These are phyloP conservation scores for Tilletia indica DNA, from an alignment of 1,284 basidiomycete genomes.

Conservation along the genomic window DNA sequence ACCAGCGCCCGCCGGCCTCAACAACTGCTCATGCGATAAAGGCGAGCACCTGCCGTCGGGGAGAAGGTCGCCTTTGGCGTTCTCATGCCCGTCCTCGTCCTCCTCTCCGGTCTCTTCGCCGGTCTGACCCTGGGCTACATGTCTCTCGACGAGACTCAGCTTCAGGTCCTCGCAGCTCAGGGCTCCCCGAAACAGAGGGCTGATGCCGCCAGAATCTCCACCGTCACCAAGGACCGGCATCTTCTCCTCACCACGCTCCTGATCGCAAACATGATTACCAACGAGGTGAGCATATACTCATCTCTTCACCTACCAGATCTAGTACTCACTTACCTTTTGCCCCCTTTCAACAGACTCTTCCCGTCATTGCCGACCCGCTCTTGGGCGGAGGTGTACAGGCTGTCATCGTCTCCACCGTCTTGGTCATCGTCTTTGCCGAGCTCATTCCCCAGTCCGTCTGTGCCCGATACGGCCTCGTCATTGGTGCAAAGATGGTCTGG, in stretches of 20 bases:
- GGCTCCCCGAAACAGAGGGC: constrained; percentile 76
- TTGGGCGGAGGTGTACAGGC: constrained; percentile 79
- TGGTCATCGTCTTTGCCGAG: constrained; percentile 71
- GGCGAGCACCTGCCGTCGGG: not conserved
- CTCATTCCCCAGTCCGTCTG: constrained; percentile 73
- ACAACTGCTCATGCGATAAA: constrained; percentile 10
- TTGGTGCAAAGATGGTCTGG: constrained; percentile 54
- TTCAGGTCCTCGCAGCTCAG: constrained; percentile 78
- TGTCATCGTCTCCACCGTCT: constrained; percentile 50
- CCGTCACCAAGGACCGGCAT: constrained; percentile 67
- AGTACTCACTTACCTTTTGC: not conserved
- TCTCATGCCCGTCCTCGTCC: constrained; percentile 64
- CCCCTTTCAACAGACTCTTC: constrained; percentile 76
- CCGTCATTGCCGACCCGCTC: constrained; percentile 82
- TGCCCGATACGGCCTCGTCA: constrained; percentile 54
- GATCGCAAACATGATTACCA: constrained; percentile 55
- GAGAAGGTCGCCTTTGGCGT: constrained; percentile 44
- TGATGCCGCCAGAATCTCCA: constrained; percentile 80
- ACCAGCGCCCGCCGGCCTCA: not conserved
- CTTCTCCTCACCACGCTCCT: constrained; percentile 53
- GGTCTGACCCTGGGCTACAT: constrained; percentile 83
- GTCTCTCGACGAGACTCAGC: constrained; percentile 87
- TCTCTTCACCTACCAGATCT: not conserved
- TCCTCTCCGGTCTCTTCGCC: constrained; percentile 66
- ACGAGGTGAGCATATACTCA: constrained; percentile 61